Evolutionary conservation across 257 asterid species (phyloP), one percentile per base, ranked within the genome.

Genomic region (Capsicum rhomboideum): DNA sequence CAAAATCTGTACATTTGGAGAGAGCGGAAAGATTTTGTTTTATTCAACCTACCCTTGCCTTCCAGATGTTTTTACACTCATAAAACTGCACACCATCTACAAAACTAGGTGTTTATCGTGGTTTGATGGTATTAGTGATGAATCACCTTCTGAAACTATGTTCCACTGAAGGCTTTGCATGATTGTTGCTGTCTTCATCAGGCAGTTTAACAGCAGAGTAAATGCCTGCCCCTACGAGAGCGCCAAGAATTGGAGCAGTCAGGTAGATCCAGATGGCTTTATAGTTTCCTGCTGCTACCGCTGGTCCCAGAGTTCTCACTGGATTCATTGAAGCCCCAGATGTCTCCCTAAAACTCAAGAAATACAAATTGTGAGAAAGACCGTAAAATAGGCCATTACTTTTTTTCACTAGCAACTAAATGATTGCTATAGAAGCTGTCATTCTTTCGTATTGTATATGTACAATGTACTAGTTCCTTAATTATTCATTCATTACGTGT

Each of bases 241-340:
- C 94, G 4, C 99, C 99, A 0, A 94, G 86, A 18, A 92, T 31
- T 0, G 99, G 99, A 31, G 99, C 97, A 31, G 92, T 92, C 4
- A 95, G 86, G 91, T 95, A 95, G 11, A 95, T 83, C 99, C 98
- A 95, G 29, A 95, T 90, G 56, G 88, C 97, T 83, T 84, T 90
- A 26, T 87, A 95, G 89, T 95, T 94, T 92, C 89, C 92, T 28
- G 92, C 93, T 23, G 92, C 97, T 78, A 95, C 87, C 44, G 98
- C 98, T 29, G 99, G 98, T 42, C 99, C 97, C 12, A 95, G 85
- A 17, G 94, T 95, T 72, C 98, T 90, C 79, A 91, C 98, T 31
- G 99, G 99, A 80, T 95, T 95, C 99, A 95, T 95, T 16, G 99
- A 95, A 34, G 90, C 98, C 56, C 99, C 99, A 0, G 94, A 94